Evolutionary conservation across 208 protist species (phyloP).

Genomic region (Tetramitus jugosus): DNA sequence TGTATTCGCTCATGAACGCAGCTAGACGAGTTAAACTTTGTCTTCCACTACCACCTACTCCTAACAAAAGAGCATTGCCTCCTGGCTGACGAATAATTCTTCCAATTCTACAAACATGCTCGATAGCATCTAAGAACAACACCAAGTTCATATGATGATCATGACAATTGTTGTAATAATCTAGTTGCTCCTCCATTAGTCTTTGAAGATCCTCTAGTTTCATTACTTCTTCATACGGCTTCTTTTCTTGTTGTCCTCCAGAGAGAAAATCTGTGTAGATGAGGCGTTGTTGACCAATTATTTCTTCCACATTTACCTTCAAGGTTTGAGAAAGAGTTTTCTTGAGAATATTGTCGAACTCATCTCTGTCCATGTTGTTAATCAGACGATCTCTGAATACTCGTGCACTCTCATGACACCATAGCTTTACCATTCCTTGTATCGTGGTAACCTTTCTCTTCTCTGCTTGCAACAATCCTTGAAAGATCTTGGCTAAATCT

Average conservation of each 20-base stretch:
- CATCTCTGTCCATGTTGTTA: constrained; percentile 65
- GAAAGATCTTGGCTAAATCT: constrained; percentile 91
- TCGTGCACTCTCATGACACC: constrained; percentile 85
- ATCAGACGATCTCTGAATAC: constrained; percentile 81
- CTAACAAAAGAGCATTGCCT: constrained; percentile 90
- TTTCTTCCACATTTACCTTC: constrained; percentile 58
- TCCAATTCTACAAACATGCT: constrained; percentile 88
- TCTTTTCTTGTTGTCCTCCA: constrained; percentile 53
- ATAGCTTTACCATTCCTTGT: constrained; percentile 68
- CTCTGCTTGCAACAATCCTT: constrained; percentile 79
- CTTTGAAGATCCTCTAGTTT: constrained; percentile 64
- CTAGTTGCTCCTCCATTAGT: constrained; percentile 69
- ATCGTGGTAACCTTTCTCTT: constrained; percentile 50
- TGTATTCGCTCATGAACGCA: constrained; percentile 83
- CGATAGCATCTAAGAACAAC: constrained; percentile 91
- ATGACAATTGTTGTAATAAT: constrained; percentile 79
- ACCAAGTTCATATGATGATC: constrained; percentile 84
- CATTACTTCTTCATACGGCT: constrained; percentile 73
- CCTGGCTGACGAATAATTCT: constrained; percentile 86
- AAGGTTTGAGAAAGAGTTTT: constrained; percentile 65
- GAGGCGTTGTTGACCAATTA: constrained; percentile 43
- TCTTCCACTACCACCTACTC: constrained; percentile 93
- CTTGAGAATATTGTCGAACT: constrained; percentile 75
- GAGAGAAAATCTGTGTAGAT: constrained; percentile 90
- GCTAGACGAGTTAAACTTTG: constrained; percentile 89